These are phyloP conservation scores for apple (Malus domestica) DNA, from an alignment of 306 rosid genomes.

Conservation along the genomic window DNA sequence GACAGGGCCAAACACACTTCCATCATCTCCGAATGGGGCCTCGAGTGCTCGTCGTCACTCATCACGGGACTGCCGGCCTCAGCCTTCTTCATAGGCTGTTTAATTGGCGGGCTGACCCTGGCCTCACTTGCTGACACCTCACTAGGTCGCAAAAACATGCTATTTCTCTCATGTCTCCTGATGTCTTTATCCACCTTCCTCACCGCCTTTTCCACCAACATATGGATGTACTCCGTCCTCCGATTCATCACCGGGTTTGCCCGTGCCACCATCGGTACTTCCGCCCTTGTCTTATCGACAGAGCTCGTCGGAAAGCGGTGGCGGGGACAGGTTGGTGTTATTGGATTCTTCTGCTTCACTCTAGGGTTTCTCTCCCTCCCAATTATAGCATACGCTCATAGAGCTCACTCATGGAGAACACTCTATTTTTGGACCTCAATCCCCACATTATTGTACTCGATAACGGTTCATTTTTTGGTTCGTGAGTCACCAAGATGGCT, in stretches of 20 bases:
- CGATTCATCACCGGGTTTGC: conserved; percentile 34
- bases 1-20: conserved; percentile 32
- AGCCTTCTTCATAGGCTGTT: conserved; percentile 49
- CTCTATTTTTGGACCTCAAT: conserved; percentile 52
- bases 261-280: conserved; percentile 48
- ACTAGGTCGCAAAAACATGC: conserved; percentile 55
- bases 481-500: conserved; percentile 69
- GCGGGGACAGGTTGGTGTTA: conserved; percentile 33
- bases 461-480: conserved; percentile 22
- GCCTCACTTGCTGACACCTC: conserved; percentile 51
- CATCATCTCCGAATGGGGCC: conserved; percentile 43
- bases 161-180: conserved; percentile 33
- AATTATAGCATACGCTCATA: conserved; percentile 28
- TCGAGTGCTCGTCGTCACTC: conserved; percentile 25
- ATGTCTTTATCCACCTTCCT: conserved; percentile 45
- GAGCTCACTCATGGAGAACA: conserved; percentile 40
- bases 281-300: conserved; percentile 47
- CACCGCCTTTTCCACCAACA: conserved; percentile 34
- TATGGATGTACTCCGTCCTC: conserved; percentile 44
- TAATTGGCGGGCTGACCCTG: conserved; percentile 39
- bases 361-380: conserved; percentile 57
- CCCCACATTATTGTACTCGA: conserved; percentile 32
- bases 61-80: conserved; percentile 49
- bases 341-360: conserved; percentile 52
- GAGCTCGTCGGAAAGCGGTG: conserved; percentile 50